These are phyloP conservation scores for Cardiospermum halicacabum DNA, from an alignment of 345 rosid genomes.

Conservation along the genomic window DNA sequence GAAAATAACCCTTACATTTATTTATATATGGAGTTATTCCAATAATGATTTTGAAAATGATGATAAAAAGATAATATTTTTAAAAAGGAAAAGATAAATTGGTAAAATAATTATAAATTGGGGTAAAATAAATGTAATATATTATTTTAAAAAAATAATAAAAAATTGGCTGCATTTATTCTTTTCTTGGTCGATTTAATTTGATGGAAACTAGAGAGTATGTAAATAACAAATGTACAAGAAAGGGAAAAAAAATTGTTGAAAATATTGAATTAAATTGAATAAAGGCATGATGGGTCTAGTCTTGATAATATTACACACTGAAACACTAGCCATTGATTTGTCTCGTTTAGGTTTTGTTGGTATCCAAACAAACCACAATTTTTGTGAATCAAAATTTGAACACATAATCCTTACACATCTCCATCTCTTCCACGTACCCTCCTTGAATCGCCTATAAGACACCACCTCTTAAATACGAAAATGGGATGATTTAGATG, in stretches of 20 bases:
- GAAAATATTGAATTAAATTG: too few species aligned
- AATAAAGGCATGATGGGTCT: too few species aligned
- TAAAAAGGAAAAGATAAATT: too few species aligned
- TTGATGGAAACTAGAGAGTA: background rate
- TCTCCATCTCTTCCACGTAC: background rate
- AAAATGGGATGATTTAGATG: too few species aligned
- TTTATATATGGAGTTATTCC: too few species aligned
- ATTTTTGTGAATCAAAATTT: background rate
- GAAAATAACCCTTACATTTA: too few species aligned
- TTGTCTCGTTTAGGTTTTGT: conserved; percentile 37
- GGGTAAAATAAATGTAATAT: too few species aligned
- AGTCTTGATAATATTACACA: conserved; percentile 22
- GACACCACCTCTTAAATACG: too few species aligned
- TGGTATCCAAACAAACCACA: conserved; percentile 19
- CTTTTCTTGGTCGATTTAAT: background rate
- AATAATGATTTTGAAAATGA: too few species aligned
- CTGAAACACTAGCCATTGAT: conserved; percentile 27
- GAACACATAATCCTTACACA: conserved; percentile 13
- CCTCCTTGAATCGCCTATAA: conserved; percentile 12
- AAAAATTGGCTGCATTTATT: background rate
- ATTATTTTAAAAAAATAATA: too few species aligned
- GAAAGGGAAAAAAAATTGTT: background rate
- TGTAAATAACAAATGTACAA: background rate
- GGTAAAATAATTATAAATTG: too few species aligned
- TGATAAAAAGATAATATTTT: too few species aligned